Base-by-base conservation (phyloP, 495 filamentous ascomycete genomes). In the Neurospora sp. region DNA sequence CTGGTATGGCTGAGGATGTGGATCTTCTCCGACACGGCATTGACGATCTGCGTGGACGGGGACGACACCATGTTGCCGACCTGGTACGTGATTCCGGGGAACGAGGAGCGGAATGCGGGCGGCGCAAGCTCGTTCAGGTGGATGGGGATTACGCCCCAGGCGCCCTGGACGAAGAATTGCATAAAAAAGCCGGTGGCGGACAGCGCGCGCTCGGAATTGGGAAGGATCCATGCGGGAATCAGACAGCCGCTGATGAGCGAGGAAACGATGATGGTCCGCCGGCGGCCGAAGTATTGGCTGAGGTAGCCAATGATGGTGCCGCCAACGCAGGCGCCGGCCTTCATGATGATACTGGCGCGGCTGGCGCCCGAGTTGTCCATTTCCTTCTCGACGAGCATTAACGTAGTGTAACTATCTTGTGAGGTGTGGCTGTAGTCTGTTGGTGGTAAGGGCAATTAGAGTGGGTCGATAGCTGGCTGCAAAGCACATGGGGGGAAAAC, bases 61-160 rank as follows among this genome's bases (percentile, higher is more conserved):
- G 91, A 90, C 39, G 91, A 90, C 59, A 93, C 87, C 86, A 93
- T 91, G 80, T 92, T 93, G 21, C 91, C 92, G 4, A 94, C 77
- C 80, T 94, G 92, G 80, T 93, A 93, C 0, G 90, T 90, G 70
- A 88, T 79, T 36, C 90, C 90, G 0, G 88, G 88, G 82, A 92
- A 90, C 6, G 82, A 87, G 4, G 91, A 91, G n/a, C 91, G 87
- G 84, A 92, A 93, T 1, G 90, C 90, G 0, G 89, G 87, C 7
- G 92, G 92, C 0, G 92, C 89, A 0, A 94, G 86, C 82, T 94
- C 92, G 79, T 92, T 92, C 69, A 94, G 85, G 76, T 93, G 92
- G 76, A 94, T 91, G 10, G 92, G 92, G 38, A 93, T 89, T 7
- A 93, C 89, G 45, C 92, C 91, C 90, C 89, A 94, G 0, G 91